Base-by-base conservation (phyloP, 2,329 filamentous ascomycete species). In the Fusarium subtropicale region DNA sequence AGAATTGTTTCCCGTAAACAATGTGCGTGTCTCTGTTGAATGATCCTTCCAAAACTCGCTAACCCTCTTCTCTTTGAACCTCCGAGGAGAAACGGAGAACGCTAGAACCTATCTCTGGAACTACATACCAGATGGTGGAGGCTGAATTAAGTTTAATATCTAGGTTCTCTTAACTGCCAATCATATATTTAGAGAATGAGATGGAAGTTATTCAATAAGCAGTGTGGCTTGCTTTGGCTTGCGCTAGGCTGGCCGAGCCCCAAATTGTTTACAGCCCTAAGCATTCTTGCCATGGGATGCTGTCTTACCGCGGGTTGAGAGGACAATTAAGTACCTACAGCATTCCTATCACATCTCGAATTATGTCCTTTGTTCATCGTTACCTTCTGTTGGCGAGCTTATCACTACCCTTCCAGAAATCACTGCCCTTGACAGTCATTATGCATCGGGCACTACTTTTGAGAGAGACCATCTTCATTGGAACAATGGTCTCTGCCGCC, bases 361-460 rank as follows among this genome's bases (percentile, higher is more conserved):
- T 7, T 2, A 9, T 1, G 3, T 8, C 6, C 7, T 6, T 5
- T 8, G 2, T 13, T 4, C 10, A 20, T 42, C 8, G 9, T 15
- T 12, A 1, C 15, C 12, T 4, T 13, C 6, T 36, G 0, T 7
- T 15, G 6, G 7, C 13, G 5, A 2, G 5, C 3, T 20, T 15
- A 8, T 15, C 1, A 3, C 4, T 15, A 12, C 4, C 24, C 4
- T 28, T 16, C 7, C 9, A 9, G 3, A 10, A 5, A 3, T 5
- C n/a, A 39, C 1, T 2, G 9, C 1, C 8, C 4, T 10, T 8
- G 12, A 20, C 7, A 2, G 8, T 18, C 18, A 31, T 15, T 11
- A 60, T 60, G 57, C 2, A 36, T 28, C 13, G 13, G 33, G 13
- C 24, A 13, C 4, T 5, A 1, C 13, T 51, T 20, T 11, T 26